A percentile compares a stretch with the other conserved stretches of the same genome.
Evolutionary conservation across 306 rosid genomes (phyloP).

Genomic region (Prunus mongolica): DNA sequence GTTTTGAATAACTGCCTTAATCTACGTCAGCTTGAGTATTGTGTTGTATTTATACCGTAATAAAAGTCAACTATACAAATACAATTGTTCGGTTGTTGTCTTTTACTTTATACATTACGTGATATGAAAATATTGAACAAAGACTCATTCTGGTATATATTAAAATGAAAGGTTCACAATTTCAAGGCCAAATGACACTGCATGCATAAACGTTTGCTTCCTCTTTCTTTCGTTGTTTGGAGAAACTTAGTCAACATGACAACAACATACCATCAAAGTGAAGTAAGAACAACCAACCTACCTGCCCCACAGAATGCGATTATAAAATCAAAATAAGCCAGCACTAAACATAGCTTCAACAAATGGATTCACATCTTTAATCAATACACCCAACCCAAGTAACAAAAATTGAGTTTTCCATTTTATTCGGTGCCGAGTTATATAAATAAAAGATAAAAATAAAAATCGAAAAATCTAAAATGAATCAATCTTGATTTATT

Average conservation of each 20-base stretch:
- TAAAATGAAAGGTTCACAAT: not conserved
- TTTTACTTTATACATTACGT: not conserved
- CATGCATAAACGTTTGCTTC: not conserved
- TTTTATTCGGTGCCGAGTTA: not conserved
- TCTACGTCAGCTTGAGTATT: accelerated
- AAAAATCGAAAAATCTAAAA: no score
- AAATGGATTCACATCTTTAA: not conserved
- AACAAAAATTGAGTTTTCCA: not conserved
- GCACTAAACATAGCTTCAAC: not conserved
- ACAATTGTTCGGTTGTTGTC: not conserved
- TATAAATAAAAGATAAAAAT: no score
- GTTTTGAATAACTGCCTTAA: no score
- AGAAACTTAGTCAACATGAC: not conserved
- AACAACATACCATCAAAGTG: conserved; percentile 3
- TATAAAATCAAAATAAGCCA: not conserved
- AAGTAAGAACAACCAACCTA: conserved; percentile 9
- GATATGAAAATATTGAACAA: not conserved
- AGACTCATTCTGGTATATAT: not conserved
- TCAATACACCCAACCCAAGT: not conserved
- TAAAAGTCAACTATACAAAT: not conserved
- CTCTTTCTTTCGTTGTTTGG: not conserved
- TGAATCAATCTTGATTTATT: no score
- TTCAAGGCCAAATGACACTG: conserved; percentile 12
- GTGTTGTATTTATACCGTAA: not conserved
- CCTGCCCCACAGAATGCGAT: not conserved